Percentiles rank a stretch among this genome's conserved stretches.
Conservation (phyloP, 352 stramenopile genomes). For the Phytophthora pinifolia region DNA sequence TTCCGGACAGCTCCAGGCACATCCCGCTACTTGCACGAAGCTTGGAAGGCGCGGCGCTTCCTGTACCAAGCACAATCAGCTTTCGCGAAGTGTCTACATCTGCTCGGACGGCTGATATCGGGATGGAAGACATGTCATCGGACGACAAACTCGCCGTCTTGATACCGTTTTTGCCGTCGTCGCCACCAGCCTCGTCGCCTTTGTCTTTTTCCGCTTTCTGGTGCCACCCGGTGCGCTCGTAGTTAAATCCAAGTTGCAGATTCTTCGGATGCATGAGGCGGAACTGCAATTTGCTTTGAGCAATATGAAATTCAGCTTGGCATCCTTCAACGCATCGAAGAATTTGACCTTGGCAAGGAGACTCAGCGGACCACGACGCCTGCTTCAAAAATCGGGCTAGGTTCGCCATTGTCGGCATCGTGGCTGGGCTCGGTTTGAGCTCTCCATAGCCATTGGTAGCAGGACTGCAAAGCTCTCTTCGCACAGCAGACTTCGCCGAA, state of each 20-base stretch:
- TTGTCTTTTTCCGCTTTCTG: conserved; percentile 13
- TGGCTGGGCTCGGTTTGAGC: neutral
- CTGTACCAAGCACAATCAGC: conserved; percentile 95
- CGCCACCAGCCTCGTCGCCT: conserved; percentile 22
- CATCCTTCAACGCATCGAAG: conserved; percentile 14
- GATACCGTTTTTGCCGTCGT: conserved; percentile 1
- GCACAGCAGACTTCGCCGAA: conserved; percentile 34
- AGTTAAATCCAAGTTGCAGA: conserved; percentile 30
- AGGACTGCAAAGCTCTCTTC: conserved; percentile 1
- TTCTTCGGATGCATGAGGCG: conserved; percentile 19
- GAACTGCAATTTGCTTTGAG: conserved; percentile 57
- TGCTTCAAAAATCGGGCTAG: conserved; percentile 22
- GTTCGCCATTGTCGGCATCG: neutral
- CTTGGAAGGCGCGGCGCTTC: conserved; percentile 96
- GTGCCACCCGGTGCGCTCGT: conserved; percentile 47
- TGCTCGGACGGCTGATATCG: neutral
- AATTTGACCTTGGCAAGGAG: conserved; percentile 35
- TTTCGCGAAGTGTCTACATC: conserved; percentile 5
- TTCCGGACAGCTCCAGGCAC: conserved; percentile 66
- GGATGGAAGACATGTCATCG: neutral
- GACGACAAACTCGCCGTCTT: neutral
- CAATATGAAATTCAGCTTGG: conserved; percentile 33
- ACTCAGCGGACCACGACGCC: conserved; percentile 10
- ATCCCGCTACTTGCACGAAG: conserved; percentile 96
- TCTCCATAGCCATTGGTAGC: neutral